Percentiles rank a stretch among this genome's conserved stretches.
Conservation (phyloP, 225 moss, liverwort and hornwort species). For the Bryoerythrophyllum caledonicum region DNA sequence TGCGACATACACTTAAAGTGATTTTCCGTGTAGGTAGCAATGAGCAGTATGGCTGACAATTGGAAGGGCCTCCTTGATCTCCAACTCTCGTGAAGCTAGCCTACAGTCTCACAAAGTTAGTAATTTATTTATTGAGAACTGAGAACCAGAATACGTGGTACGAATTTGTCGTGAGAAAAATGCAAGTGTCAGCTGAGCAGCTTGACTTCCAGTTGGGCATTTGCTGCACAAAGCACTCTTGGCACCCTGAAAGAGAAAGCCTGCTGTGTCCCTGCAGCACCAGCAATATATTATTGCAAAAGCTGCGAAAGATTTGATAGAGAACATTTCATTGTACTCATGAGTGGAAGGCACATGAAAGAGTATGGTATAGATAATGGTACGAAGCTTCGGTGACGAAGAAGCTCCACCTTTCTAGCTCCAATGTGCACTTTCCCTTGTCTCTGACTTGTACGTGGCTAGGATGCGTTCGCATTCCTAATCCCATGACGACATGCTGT, state of each 20-base stretch:
- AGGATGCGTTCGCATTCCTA: too few relatives aligned
- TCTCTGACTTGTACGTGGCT: too few relatives aligned
- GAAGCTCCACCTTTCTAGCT: not conserved
- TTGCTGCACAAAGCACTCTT: not conserved
- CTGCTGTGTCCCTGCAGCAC: not conserved
- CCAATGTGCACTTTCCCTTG: not conserved
- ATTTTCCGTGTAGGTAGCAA: too few relatives aligned
- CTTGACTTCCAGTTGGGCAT: not conserved
- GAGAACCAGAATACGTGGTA: too few relatives aligned
- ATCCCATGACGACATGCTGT: too few relatives aligned
- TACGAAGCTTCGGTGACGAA: not conserved
- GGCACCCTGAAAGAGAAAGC: constrained; percentile 1
- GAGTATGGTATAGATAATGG: not conserved
- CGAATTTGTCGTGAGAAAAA: too few relatives aligned
- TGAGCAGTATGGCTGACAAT: too few relatives aligned
- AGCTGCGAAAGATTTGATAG: constrained; percentile 13
- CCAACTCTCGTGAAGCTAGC: too few relatives aligned
- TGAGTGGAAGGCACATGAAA: not conserved
- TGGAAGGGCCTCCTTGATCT: too few relatives aligned
- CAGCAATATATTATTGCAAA: not conserved
- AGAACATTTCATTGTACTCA: not conserved
- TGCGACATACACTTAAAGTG: too few relatives aligned
- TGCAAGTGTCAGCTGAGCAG: not conserved
- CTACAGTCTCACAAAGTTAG: too few relatives aligned
- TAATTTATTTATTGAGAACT: too few relatives aligned